Percentiles rank a stretch among this genome's conserved stretches.
phyloP scores from a whole-genome alignment of 2,329 filamentous ascomycete species.

The Didymella glomerata region DNA sequence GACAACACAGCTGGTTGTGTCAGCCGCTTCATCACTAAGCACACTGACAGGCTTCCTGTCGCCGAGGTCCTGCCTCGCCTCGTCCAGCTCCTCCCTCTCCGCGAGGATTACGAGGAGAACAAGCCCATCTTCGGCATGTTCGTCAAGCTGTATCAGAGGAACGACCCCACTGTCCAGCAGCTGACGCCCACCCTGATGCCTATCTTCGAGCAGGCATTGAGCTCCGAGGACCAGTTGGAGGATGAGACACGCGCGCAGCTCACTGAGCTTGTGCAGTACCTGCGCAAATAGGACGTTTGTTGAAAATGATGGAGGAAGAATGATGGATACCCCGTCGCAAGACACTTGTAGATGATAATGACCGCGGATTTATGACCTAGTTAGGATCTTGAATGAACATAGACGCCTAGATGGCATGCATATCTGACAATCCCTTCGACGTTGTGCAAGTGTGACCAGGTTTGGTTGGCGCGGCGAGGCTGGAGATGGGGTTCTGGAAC shows the following conservation, averaged over 20 bases:
- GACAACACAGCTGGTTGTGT: constrained; percentile 95
- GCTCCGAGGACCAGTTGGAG: constrained; percentile 78
- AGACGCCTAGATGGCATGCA: constrained; percentile 16
- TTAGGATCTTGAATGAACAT: constrained; percentile 29
- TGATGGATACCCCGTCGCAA: constrained; percentile 39
- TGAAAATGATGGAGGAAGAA: constrained; percentile 29
- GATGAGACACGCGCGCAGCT: constrained; percentile 73
- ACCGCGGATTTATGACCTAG: constrained; percentile 35
- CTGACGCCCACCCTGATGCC: constrained; percentile 74
- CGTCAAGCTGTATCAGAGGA: constrained; percentile 78
- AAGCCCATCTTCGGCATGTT: constrained; percentile 92
- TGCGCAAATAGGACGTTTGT: constrained; percentile 50
- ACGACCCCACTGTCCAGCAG: constrained; percentile 73
- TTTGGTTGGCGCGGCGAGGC: not conserved
- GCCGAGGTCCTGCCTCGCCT: constrained; percentile 82
- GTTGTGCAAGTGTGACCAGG: not conserved
- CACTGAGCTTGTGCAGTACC: constrained; percentile 67
- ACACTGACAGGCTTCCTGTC: constrained; percentile 83
- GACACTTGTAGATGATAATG: constrained; percentile 33
- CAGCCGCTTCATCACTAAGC: constrained; percentile 87
- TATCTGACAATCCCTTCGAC: not conserved
- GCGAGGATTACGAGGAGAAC: constrained; percentile 97
- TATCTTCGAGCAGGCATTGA: constrained; percentile 76
- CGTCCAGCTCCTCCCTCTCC: constrained; percentile 80
- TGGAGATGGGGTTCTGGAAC: constrained; percentile 11